phyloP scores from a whole-genome alignment of 331 rosid species.

The Malus hybrid region DNA sequence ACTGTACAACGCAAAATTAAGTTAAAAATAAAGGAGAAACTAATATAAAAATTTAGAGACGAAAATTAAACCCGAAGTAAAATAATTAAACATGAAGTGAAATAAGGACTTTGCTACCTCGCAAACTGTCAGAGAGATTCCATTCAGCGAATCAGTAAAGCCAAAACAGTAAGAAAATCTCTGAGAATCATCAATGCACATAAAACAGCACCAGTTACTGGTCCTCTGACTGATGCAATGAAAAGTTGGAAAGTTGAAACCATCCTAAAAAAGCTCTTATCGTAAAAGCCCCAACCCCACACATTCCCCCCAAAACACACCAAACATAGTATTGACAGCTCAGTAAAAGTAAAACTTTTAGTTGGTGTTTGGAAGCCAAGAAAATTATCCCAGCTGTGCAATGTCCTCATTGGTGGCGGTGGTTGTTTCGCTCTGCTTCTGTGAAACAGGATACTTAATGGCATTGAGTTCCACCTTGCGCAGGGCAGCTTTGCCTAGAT shows the following conservation, averaged over 20 bases:
- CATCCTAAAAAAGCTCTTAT: background rate
- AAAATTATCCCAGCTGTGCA: background rate
- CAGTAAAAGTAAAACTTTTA: background rate
- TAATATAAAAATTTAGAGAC: too few species aligned
- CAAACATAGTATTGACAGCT: background rate
- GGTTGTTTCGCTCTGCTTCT: constrained; percentile 7
- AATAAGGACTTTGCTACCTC: too few species aligned
- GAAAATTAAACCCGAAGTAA: background rate
- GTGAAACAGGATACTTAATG: constrained; percentile 34
- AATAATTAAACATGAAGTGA: background rate
- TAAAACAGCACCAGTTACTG: too few species aligned
- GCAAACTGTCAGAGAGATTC: background rate
- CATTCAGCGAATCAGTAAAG: background rate
- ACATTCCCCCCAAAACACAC: background rate
- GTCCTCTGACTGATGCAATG: background rate
- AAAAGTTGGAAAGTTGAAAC: background rate
- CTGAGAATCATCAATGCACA: background rate
- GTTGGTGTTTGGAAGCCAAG: background rate
- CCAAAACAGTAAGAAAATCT: background rate
- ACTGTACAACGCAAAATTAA: too few species aligned
- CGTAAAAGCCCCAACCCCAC: background rate
- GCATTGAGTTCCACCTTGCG: constrained; percentile 58
- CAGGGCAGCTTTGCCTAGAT: constrained; percentile 72
- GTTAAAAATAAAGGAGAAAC: too few species aligned
- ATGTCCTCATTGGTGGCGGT: background rate